A percentile compares a stretch with the other conserved stretches of the same genome.
Conservation (phyloP, 2,329 filamentous ascomycete species). For the Neonectria magnoliae region DNA sequence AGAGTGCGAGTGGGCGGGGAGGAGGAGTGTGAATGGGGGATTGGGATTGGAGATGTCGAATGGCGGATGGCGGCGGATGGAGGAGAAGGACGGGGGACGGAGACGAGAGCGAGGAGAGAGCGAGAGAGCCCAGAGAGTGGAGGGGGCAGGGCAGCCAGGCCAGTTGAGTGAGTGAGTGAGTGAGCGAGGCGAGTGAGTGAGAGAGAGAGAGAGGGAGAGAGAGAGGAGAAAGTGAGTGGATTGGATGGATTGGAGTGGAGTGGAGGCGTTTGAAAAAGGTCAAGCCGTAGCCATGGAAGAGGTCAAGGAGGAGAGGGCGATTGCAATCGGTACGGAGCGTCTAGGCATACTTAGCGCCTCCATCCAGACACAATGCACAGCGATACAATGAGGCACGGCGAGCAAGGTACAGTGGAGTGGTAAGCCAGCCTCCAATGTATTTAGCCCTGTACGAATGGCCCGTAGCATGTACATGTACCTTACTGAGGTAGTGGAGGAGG, state of each 20-base stretch:
- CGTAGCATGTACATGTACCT: neutral
- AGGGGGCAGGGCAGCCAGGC: slow-evolving; percentile 6
- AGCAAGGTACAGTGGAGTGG: neutral
- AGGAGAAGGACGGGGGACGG: neutral
- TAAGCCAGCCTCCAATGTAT: neutral
- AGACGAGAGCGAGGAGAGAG: slow-evolving; percentile 1
- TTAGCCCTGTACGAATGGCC: neutral
- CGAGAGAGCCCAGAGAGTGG: neutral
- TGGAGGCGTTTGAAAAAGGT: neutral
- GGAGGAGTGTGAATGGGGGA: neutral
- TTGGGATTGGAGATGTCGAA: neutral
- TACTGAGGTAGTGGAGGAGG: no score
- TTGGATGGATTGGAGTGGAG: slow-evolving; percentile 8
- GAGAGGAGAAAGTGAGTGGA: neutral
- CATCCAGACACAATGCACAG: neutral
- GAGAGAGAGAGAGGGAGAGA: neutral
- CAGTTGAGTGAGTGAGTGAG: slow-evolving; percentile 5
- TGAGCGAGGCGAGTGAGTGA: no score
- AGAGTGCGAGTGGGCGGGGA: neutral
- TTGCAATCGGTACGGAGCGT: neutral
- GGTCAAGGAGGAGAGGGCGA: neutral
- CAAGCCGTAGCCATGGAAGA: neutral
- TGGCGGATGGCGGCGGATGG: no score
- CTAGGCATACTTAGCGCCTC: no score
- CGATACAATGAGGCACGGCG: neutral